Base-by-base conservation (phyloP, 257 asterid genomes). In the Coffea eugenioides region DNA sequence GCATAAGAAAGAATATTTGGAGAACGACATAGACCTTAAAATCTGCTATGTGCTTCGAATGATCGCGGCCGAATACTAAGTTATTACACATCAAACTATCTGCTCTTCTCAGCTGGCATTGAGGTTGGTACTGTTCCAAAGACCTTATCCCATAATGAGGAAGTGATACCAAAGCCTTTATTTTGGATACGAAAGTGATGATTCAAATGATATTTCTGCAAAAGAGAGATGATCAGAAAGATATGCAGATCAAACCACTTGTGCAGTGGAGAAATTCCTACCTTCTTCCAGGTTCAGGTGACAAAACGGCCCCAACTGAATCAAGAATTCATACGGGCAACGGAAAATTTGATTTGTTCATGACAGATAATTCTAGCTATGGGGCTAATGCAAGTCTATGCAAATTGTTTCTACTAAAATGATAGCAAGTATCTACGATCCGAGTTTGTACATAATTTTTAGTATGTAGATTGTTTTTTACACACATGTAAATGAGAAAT, bases 101-200 rank as follows among this genome's bases (percentile, higher is more conserved):
- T 83, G 72, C 83, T 83, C 88, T 90, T 92, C 43, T 84, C 89
- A 73, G 81, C 90, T 23, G 80, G 80, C 72, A 84, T 89, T 48
- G 90, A 61, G 21, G 91, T 85, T 71, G 98, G 99, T 61, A 93
- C 88, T 45, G 97, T 95, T 83, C 97, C 97, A 66, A 93, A 93
- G 1, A 89, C 95, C 86, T 76, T 92, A 84, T 95, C 99, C 99
- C 98, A 95, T 31, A 93, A 77, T 11, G 98, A 79, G 49, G 98
- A 92, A 65, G 98, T 93, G 82, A 95, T 95, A 74, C 99, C 99
- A 69, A 87, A 93, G 18, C 98, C 99, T 83, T 92, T 92, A 69
- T 84, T 87, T 76, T 95, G 97, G 81, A 92, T 71, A 39, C 97
- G 97, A 88, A 93, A 93, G 83, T 95, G 99, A 82, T 95, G 99